Evolutionary conservation across 208 protist species (phyloP).

Genomic region (Trypanosoma cruzi): DNA sequence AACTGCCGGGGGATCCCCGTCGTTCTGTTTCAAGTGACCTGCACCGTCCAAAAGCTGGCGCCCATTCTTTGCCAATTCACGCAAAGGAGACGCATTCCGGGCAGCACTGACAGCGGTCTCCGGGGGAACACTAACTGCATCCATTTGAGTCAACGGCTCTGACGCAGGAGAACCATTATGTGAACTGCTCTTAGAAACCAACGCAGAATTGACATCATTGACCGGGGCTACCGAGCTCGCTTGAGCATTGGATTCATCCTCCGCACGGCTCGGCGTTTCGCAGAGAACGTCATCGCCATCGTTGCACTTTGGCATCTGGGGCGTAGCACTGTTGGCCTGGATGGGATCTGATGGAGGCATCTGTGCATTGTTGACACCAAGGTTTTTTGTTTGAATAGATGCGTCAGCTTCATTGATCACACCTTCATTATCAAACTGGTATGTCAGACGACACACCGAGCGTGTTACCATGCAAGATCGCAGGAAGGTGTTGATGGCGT

Average conservation of each 20-base stretch:
- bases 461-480: background rate
- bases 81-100: background rate
- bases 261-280: background rate
- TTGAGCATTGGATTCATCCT: background rate
- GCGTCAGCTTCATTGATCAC: background rate
- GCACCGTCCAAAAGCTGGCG: background rate
- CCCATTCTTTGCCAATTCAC: background rate
- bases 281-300: no score
- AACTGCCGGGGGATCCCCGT: background rate
- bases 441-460: slow-evolving; percentile 16
- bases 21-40: background rate
- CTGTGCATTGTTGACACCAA: no score
- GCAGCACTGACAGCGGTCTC: background rate
- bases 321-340: no score
- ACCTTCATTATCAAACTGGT: slow-evolving; percentile 7
- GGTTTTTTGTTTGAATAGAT: no score
- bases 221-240: no score
- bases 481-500: slow-evolving; percentile 3
- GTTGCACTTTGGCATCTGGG: no score
- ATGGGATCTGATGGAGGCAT: no score
- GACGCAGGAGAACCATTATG: background rate
- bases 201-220: background rate
- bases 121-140: background rate
- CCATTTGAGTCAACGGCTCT: background rate
- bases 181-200: background rate